Percentiles rank a stretch among this genome's conserved stretches.
phyloP scores from a whole-genome alignment of 306 rosid species.

The Vigna hirtella region DNA sequence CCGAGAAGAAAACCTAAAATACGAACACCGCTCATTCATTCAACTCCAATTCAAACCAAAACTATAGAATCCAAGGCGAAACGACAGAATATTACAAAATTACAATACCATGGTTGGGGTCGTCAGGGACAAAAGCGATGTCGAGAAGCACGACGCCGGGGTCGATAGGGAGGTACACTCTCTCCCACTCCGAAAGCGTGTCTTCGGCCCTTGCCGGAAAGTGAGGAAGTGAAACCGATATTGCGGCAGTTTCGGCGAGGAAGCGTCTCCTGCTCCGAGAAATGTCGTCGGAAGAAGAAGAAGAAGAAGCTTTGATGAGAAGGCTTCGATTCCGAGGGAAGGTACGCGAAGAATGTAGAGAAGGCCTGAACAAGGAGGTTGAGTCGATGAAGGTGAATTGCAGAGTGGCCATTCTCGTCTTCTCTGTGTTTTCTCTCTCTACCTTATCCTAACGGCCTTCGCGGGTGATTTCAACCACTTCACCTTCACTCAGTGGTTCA shows the following conservation, averaged over 20 bases:
- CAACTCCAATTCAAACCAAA: not conserved
- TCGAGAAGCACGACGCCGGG: conserved; percentile 98
- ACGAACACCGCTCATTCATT: conserved; percentile 7
- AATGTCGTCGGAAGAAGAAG: conserved; percentile 40
- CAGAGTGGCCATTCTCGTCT: conserved; percentile 64
- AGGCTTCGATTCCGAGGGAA: conserved; percentile 45
- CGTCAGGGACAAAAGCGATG: conserved; percentile 92
- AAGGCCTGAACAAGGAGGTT: conserved; percentile 53
- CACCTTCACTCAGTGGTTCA: conserved; percentile 28
- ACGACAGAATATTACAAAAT: not conserved
- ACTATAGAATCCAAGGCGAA: not conserved
- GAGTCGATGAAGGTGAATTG: conserved; percentile 63
- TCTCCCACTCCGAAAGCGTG: conserved; percentile 85
- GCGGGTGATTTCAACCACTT: conserved; percentile 43
- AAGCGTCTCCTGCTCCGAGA: conserved; percentile 59
- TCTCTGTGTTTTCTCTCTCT: not conserved
- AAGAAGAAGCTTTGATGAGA: conserved; percentile 56
- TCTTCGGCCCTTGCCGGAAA: conserved; percentile 71
- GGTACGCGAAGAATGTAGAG: conserved; percentile 55
- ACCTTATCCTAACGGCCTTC: conserved; percentile 58
- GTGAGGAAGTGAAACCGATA: conserved; percentile 58
- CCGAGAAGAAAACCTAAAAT: conserved; percentile 84
- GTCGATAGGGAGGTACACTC: conserved; percentile 84
- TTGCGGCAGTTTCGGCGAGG: conserved; percentile 67
- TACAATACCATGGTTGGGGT: conserved; percentile 62